These are phyloP conservation scores for Tetracentron sinense DNA, from an alignment of 164 flowering plant species.

Conservation along the genomic window DNA sequence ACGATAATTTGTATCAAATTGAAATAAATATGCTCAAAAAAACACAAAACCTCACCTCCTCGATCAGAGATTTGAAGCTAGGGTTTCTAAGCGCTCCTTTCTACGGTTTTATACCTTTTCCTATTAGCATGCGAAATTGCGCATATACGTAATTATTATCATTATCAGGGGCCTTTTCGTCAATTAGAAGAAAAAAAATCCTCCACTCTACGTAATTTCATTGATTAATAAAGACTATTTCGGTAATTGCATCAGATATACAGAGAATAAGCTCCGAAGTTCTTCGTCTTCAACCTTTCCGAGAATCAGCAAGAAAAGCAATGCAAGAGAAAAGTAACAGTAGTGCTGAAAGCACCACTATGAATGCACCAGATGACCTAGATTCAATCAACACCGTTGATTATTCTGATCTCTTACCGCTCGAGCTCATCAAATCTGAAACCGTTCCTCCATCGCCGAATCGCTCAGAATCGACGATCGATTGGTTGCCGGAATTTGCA, in stretches of 20 bases:
- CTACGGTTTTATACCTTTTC: no score
- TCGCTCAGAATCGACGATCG: constrained; percentile 42
- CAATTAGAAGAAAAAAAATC: no score
- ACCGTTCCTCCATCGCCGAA: constrained; percentile 62
- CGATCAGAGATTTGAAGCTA: neutral
- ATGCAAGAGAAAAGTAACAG: neutral
- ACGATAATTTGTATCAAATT: neutral
- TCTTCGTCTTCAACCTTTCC: constrained; percentile 5
- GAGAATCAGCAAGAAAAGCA: neutral
- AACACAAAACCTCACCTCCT: neutral
- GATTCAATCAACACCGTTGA: constrained; percentile 12
- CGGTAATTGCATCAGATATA: neutral
- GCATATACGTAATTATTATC: no score
- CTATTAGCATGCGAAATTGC: no score
- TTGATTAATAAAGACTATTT: neutral
- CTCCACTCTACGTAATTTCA: neutral
- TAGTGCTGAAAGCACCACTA: neutral
- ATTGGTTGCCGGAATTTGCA: constrained; percentile 62
- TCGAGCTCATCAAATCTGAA: constrained; percentile 54
- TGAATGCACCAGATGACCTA: neutral
- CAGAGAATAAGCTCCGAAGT: no score
- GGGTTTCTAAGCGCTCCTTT: neutral
- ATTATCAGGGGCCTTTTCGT: neutral
- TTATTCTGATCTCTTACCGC: constrained; percentile 40
- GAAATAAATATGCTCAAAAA: neutral